phyloP scores from a whole-genome alignment of 2,329 filamentous ascomycete genomes.

The Parascedosporium putredinis region DNA sequence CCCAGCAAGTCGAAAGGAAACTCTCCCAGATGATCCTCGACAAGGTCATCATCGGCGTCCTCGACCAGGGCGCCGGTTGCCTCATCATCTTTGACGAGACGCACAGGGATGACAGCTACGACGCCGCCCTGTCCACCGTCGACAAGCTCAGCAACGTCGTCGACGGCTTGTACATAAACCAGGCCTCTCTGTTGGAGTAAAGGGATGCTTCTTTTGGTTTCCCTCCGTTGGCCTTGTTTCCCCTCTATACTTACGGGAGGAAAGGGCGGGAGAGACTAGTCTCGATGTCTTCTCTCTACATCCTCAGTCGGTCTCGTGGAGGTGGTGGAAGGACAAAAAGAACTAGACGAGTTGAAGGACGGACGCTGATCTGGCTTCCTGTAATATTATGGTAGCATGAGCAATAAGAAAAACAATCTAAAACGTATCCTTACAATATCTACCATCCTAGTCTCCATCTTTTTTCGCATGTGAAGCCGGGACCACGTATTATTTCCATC shows the following conservation, averaged over 20 bases:
- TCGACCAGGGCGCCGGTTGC: constrained; percentile 96
- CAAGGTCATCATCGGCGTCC: constrained; percentile 94
- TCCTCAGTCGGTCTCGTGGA: no score
- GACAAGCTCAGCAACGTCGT: constrained; percentile 96
- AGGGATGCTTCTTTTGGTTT: constrained; percentile 9
- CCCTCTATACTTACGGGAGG: no score
- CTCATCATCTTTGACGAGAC: constrained; percentile 96
- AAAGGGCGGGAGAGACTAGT: constrained; percentile 3
- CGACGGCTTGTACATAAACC: constrained; percentile 94
- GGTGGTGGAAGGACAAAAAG: not conserved
- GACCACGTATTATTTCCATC: no score
- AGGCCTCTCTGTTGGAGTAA: constrained; percentile 89
- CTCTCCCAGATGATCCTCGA: constrained; percentile 99
- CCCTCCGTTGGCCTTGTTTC: no score
- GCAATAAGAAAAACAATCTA: no score
- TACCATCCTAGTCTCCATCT: no score
- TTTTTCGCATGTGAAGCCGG: no score
- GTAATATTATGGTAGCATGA: constrained; percentile 16
- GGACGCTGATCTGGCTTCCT: constrained; percentile 11
- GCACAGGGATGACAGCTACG: constrained; percentile 85
- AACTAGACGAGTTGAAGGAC: not conserved
- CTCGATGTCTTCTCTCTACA: no score
- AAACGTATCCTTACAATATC: no score
- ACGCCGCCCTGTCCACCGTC: constrained; percentile 86
- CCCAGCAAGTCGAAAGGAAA: constrained; percentile 94